phyloP scores from a whole-genome alignment of 345 rosid species.

The Nasturtium officinale region DNA sequence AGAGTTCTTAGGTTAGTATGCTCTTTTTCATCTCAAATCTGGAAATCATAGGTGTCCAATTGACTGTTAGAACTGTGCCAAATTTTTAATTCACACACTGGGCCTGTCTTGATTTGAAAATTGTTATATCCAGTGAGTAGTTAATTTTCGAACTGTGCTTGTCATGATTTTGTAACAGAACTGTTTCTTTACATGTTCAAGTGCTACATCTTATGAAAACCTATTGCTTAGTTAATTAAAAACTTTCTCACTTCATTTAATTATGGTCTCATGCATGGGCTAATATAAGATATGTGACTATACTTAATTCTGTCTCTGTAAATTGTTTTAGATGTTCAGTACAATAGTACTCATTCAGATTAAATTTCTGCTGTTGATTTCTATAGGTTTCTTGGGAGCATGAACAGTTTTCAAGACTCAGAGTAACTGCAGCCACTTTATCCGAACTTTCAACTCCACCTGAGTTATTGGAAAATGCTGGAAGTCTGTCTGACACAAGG shows the following conservation, averaged over 20 bases:
- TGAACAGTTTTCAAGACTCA: conserved; percentile 93
- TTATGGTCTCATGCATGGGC: conserved; percentile 11
- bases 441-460: conserved; percentile 80
- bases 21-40: background rate
- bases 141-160: too few species aligned
- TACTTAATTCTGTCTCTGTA: background rate
- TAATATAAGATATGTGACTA: background rate
- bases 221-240: conserved; percentile 10
- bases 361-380: background rate
- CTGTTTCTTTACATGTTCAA: conserved; percentile 3
- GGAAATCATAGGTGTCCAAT: background rate
- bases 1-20: background rate
- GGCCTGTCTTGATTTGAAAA: conserved; percentile 10
- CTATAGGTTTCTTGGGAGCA: conserved; percentile 99
- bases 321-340: background rate
- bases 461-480: conserved; percentile 70
- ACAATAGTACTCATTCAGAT: conserved; percentile 5
- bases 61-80: background rate
- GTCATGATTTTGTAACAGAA: too few species aligned
- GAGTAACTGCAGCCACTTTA: conserved; percentile 94
- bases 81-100: conserved; percentile 10
- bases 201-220: conserved; percentile 1
- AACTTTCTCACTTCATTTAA: background rate
- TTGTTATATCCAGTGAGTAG: background rate
- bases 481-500: conserved; percentile 87